These are phyloP conservation scores for Hansenula lynferdii DNA, from an alignment of 1,139 yeast species.

Conservation along the genomic window DNA sequence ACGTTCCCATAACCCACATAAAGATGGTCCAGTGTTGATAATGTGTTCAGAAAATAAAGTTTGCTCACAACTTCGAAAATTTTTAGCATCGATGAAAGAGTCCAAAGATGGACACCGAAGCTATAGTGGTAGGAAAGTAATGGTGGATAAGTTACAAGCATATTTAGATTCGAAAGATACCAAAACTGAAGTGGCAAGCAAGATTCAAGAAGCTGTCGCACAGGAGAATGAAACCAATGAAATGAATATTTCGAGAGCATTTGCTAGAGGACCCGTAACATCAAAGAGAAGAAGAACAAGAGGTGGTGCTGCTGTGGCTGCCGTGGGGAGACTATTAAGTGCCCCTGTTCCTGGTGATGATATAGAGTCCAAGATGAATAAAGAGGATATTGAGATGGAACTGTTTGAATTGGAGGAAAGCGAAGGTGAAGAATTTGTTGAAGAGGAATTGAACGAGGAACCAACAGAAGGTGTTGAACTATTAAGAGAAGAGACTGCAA, in stretches of 20 bases:
- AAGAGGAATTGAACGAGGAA: constrained; percentile 7
- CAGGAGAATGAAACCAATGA: constrained; percentile 17
- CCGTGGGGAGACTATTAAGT: constrained; percentile 31
- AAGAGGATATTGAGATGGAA: constrained; percentile 24
- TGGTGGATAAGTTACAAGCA: constrained; percentile 47
- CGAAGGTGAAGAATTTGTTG: constrained; percentile 17
- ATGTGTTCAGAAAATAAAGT: constrained; percentile 61
- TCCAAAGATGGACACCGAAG: constrained; percentile 16
- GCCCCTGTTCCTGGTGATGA: constrained; percentile 35
- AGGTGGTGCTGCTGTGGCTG: constrained; percentile 71
- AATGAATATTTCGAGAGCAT: constrained; percentile 30
- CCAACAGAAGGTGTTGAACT: constrained; percentile 19
- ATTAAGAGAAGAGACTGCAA: constrained; percentile 2
- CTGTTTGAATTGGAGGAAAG: constrained; percentile 23
- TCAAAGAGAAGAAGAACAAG: constrained; percentile 72
- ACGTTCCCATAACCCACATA: constrained; percentile 27
- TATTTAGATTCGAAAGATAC: constrained; percentile 53
- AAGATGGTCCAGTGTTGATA: constrained; percentile 62
- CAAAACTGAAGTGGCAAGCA: constrained; percentile 25
- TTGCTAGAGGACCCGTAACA: constrained; percentile 28
- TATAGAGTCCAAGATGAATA: constrained; percentile 28
- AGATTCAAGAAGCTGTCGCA: constrained; percentile 25
- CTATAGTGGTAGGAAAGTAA: constrained; percentile 39
- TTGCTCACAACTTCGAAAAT: constrained; percentile 48
- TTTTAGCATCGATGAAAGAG: constrained; percentile 38